Evolutionary conservation across 2,329 filamentous ascomycete genomes (phyloP).

Genomic region (Acephala macrosclerotiorum): DNA sequence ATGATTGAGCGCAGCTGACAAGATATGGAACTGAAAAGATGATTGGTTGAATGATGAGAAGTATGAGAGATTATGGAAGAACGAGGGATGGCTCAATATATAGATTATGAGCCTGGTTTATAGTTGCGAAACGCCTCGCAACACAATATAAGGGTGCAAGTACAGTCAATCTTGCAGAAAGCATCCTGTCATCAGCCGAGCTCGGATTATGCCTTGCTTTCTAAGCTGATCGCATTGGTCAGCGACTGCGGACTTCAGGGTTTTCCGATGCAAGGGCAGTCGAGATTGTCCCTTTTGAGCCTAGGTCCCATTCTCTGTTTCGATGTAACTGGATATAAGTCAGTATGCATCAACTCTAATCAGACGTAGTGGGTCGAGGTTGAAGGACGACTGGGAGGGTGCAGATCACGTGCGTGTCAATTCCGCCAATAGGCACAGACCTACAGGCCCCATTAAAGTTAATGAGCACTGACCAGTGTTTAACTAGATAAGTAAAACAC

Average conservation of each 20-base stretch:
- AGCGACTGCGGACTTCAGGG: neutral
- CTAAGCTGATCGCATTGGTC: neutral
- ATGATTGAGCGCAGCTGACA: too few relatives aligned
- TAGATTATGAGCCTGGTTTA: neutral
- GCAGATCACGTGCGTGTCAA: neutral
- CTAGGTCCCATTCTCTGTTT: neutral
- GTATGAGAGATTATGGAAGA: neutral
- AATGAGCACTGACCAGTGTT: too few relatives aligned
- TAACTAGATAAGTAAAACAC: too few relatives aligned
- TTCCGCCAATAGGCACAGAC: neutral
- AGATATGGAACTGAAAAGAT: too few relatives aligned
- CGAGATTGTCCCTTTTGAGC: neutral
- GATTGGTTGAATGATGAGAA: neutral
- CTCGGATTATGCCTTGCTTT: neutral
- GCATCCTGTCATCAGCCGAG: neutral
- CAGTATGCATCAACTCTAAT: neutral
- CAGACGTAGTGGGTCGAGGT: neutral
- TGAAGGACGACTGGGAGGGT: neutral
- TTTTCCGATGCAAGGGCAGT: neutral
- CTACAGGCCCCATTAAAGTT: too few relatives aligned
- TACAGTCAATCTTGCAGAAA: neutral
- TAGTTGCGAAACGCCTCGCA: neutral
- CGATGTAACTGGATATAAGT: neutral
- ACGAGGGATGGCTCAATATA: neutral
- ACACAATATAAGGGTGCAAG: neutral